Base-by-base conservation (phyloP, 495 filamentous ascomycete species). In the Penicillium goetzii region DNA sequence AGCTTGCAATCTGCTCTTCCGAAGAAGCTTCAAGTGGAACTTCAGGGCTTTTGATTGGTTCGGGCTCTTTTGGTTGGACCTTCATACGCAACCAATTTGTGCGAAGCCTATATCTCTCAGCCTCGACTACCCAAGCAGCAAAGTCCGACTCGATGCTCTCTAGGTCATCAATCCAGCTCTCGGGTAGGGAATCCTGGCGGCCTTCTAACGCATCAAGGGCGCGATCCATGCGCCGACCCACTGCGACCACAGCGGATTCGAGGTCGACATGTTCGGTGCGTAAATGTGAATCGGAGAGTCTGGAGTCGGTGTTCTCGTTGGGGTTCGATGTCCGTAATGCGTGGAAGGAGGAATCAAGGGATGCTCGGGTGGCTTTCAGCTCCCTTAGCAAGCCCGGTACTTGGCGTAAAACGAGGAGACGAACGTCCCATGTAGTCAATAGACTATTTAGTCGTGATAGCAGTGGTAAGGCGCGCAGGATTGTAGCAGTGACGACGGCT, bases 171-270 rank as follows among this genome's bases (percentile, higher is more conserved):
- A 97, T 85, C 96, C 96, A 99, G 21, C 76, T 68, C 34, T 96
- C 92, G 0, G 95, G 95, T 11, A 99, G 72, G 3, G 89, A 89
- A 66, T 99, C 95, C 57, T 88, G 81, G 28, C 86, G 83, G 6
- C 91, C 92, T 71, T 97, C 95, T 11, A 98, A 77, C 11, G 85
- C 80, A 68, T 98, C 93, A 8, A 98, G 83, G 83, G 96, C 90
- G 14, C 77, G 82, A 72, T 99, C 95, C 72, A 98, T 79, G 25
- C 87, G 79, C 40, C 83, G 83, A 0, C 92, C 96, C 1, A 91
- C 82, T 19, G 84, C 81, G 36, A 84, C 76, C 19, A 98, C 88
- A 57, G 89, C 90, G 10, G 84, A 77, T 54, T 89, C 84, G 38
- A 98, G 78, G 5, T 86, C 80, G 19, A 79, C 78, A 65, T 84